Conservation (phyloP, 1,139 yeast species). For the Debaryomyces sp. region DNA sequence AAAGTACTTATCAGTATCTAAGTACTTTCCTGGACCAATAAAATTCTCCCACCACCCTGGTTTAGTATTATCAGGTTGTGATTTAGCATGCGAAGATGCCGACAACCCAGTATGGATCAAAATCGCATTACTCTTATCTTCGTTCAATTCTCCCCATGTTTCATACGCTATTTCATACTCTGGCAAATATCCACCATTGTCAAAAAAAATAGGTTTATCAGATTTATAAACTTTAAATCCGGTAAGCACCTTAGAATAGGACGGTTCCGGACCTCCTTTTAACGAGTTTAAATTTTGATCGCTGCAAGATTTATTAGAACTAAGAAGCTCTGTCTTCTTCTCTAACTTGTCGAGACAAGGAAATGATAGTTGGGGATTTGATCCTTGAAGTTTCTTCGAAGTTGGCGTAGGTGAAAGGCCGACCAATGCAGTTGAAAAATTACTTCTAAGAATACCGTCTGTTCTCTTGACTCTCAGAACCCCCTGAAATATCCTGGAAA, state of each 20-base stretch:
- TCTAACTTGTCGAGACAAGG: slow-evolving; percentile 87
- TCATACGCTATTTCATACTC: slow-evolving; percentile 84
- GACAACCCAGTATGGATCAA: slow-evolving; percentile 88
- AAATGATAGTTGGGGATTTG: slow-evolving; percentile 71
- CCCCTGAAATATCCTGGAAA: neutral
- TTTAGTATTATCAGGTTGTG: slow-evolving; percentile 67
- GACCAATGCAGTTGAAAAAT: slow-evolving; percentile 5
- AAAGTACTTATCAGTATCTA: slow-evolving; percentile 81
- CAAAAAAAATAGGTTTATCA: slow-evolving; percentile 64
- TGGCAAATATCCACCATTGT: slow-evolving; percentile 79
- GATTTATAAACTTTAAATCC: slow-evolving; percentile 67
- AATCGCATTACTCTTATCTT: slow-evolving; percentile 66
- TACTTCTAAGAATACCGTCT: neutral
- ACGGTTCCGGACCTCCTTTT: slow-evolving; percentile 84
- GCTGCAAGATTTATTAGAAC: slow-evolving; percentile 17
- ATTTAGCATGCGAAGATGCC: slow-evolving; percentile 93
- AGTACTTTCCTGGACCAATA: slow-evolving; percentile 79
- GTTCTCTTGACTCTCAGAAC: neutral
- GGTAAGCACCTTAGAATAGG: slow-evolving; percentile 68
- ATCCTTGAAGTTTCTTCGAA: slow-evolving; percentile 18
- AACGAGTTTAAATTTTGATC: slow-evolving; percentile 42
- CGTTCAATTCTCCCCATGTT: slow-evolving; percentile 81
- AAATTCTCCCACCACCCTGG: slow-evolving; percentile 98
- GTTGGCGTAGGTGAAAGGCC: slow-evolving; percentile 1
- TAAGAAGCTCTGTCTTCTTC: slow-evolving; percentile 51